Conservation (phyloP, 768 basidiomycete species). For the Crassisporium funariophilum region DNA sequence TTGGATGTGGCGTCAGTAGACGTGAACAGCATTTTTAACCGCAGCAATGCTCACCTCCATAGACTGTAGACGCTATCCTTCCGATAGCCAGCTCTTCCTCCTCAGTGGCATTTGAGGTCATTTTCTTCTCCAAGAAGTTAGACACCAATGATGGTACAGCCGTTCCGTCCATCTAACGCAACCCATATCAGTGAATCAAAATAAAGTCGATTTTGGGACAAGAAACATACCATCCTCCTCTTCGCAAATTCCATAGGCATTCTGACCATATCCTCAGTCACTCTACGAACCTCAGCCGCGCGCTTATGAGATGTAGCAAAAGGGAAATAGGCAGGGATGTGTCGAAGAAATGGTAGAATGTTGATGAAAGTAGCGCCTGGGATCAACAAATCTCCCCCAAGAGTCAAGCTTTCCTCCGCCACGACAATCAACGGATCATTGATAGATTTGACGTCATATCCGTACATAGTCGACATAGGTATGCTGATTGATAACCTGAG, state of each 20-base stretch:
- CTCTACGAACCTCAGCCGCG: background rate
- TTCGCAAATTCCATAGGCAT: conserved; percentile 13
- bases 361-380: conserved; percentile 12
- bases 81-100: conserved; percentile 9
- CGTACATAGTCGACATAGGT: conserved; percentile 19
- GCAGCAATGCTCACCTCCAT: conserved; percentile 10
- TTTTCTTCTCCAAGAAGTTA: conserved; percentile 9
- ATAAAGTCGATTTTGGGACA: background rate
- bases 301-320: conserved; percentile 5
- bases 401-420: conserved; percentile 9
- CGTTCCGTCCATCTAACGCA: conserved; percentile 9
- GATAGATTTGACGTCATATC: conserved; percentile 14
- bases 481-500: conserved; percentile 20
- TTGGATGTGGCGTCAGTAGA: background rate
- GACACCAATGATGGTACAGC: conserved; percentile 11
- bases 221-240: conserved; percentile 7
- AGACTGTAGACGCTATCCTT: conserved; percentile 14
- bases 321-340: conserved; percentile 19
- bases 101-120: conserved; percentile 1
- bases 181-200: background rate
- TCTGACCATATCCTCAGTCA: conserved; percentile 5
- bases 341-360: conserved; percentile 13
- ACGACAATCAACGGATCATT: conserved; percentile 14
- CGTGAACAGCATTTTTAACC: background rate
- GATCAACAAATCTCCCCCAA: background rate